Evolutionary conservation across 129 eudicot species (phyloP).

Genomic region (Helichrysum umbraculigerum): DNA sequence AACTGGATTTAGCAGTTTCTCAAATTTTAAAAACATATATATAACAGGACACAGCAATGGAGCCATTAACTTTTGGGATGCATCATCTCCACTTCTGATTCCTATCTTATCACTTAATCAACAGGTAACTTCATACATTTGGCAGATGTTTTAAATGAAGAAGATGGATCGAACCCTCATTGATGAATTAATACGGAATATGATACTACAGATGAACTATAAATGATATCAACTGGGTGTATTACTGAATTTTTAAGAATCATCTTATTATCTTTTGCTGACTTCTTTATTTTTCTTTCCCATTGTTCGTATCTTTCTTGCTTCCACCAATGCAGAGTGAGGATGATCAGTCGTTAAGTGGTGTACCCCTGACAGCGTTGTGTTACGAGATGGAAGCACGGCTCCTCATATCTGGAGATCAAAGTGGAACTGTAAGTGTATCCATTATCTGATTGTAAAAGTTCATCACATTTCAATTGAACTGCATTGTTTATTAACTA

Average conservation of each 20-base stretch:
- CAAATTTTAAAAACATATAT: conserved; percentile 67
- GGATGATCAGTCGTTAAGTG: conserved; percentile 66
- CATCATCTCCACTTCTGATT: conserved; percentile 65
- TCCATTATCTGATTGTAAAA: conserved; percentile 10
- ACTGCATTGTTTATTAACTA: conserved; percentile 14
- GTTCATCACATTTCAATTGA: not conserved
- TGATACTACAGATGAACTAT: conserved; percentile 2
- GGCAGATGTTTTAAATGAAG: not conserved
- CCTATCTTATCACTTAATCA: conserved; percentile 73
- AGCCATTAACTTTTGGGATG: conserved; percentile 85
- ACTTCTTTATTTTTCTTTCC: not conserved
- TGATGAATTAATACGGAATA: not conserved
- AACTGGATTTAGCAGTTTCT: conserved; percentile 56
- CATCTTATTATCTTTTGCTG: not conserved
- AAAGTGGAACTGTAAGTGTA: conserved; percentile 74
- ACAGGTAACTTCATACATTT: conserved; percentile 51
- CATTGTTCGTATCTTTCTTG: not conserved
- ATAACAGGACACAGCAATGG: conserved; percentile 92
- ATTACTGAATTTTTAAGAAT: not conserved
- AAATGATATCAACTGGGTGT: not conserved
- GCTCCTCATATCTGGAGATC: conserved; percentile 87
- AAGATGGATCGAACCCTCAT: conserved; percentile 8
- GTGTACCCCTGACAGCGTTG: conserved; percentile 71
- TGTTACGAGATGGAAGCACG: conserved; percentile 52
- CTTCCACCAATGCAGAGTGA: conserved; percentile 55